Base-by-base conservation (phyloP, 805 yeast species). In the Candida mattraensis region DNA sequence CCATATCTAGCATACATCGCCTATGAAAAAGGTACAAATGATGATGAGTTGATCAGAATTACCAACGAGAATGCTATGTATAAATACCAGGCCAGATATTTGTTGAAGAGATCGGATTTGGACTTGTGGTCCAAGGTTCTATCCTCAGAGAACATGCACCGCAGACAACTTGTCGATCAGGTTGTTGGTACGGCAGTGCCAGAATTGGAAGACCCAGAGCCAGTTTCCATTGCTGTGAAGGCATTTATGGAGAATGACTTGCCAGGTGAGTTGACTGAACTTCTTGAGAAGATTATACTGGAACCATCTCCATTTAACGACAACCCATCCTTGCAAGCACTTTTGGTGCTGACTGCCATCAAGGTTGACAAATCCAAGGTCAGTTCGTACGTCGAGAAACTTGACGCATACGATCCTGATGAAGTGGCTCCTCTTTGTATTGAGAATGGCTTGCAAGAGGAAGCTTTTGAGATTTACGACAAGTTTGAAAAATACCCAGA, bases 31-130 rank as follows among this genome's bases (percentile, higher is more conserved):
- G 99, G 99, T 58, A 70, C 74, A 35, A 89, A 91, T 54, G 96
- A 93, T 61, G 82, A 72, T 39, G 99, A 93, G 62, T 76, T 93
- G 56, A 78, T 93, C 54, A 73, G 77, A 57, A 88, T 93, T 63
- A 93, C 99, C 49, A 93, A 93, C 63, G 98, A 93, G 57, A 93
- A 93, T 63, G 78, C 93, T 52, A 93, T 93, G 99, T 93, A 85
- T 76, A 93, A 93, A 64, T 91, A 93, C 66, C 99, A 93, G 72
- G 98, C 98, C n/a, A 82, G 98, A 63, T 93, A 93, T 60, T 72
- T 93, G 53, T 75, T 93, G 51, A 71, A 78, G 43, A 84, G 95
- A 62, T 87, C 96, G n/a, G 96, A 93, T 58, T 69, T 80, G 16
- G 72, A 64, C 5, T 72, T 93, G 47, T 93, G 98, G 97, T 66